Evolutionary conservation across 768 basidiomycete species (phyloP), one percentile per base, ranked within the genome.

Genomic region (Russula sp.): DNA sequence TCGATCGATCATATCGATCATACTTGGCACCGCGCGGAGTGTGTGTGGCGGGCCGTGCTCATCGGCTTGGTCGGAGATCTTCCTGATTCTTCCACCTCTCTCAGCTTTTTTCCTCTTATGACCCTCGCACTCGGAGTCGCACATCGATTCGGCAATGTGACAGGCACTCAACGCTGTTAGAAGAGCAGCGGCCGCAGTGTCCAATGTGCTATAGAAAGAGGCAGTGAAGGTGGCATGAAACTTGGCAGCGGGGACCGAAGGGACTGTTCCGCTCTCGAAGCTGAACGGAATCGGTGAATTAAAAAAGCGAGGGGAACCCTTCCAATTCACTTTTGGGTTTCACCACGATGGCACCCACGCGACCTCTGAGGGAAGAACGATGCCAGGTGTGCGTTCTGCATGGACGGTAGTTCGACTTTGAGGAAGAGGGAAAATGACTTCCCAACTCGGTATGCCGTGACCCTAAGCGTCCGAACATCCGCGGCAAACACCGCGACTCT

Each of bases 51-150:
- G 88, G 1, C 90, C 84, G 30, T 74, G 80, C 34, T 53, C 65
- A 65, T 78, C 80, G 40, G 76, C 73, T 26, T 90, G 49, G 80
- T 78, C 64, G 78, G 57, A 90, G 71, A 61, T 92, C n/a, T n/a
- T n/a, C n/a, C n/a, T n/a, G n/a, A n/a, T n/a, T n/a, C 90, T 71
- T 90, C 86, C 34, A 94, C 81, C 76, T 78, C 59, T 92, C 90
- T 75, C 81, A 83, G 30, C 82, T 77, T 4, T 81, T n/a, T n/a
- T n/a, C 77, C 16, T 81, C 71, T 57, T 84, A 83, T 52, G 79
- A 78, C 32, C 79, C 78, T 65, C 81, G 79, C 56, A 92, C 79
- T n/a, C n/a, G n/a, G n/a, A n/a, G n/a, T n/a, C n/a, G n/a, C n/a
- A n/a, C n/a, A 69, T 89, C 84, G 65, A 94, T 82, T 92, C 89